phyloP scores from a whole-genome alignment of 2,329 filamentous ascomycete genomes.

The Mariannaea sp. region DNA sequence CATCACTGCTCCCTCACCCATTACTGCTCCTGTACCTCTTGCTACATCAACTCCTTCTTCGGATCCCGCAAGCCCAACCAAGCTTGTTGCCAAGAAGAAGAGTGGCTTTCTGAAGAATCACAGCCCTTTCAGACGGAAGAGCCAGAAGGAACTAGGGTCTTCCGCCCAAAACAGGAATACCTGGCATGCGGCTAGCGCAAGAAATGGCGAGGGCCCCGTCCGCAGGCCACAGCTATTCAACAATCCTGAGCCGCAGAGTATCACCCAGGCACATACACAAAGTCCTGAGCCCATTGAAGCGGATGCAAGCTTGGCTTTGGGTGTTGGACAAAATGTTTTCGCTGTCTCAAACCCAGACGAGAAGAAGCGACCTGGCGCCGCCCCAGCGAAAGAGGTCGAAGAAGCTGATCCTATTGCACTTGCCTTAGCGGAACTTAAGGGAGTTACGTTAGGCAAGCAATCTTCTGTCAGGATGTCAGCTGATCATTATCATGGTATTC shows the following conservation, averaged over 20 bases:
- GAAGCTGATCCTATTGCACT: constrained; percentile 87
- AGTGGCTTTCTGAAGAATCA: constrained; percentile 93
- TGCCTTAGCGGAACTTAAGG: constrained; percentile 91
- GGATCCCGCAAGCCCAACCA: constrained; percentile 58
- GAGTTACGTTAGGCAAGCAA: constrained; percentile 75
- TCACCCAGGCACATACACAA: constrained; percentile 50
- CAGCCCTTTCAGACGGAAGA: constrained; percentile 91
- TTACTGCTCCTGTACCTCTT: neutral
- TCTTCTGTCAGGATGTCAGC: constrained; percentile 86
- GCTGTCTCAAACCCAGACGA: constrained; percentile 82
- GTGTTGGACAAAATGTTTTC: constrained; percentile 95
- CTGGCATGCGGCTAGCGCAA: constrained; percentile 54
- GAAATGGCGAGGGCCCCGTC: constrained; percentile 38
- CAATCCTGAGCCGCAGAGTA: constrained; percentile 44
- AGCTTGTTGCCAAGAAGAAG: constrained; percentile 69
- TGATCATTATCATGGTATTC: constrained; percentile 91
- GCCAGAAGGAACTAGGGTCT: constrained; percentile 69
- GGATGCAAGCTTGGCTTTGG: constrained; percentile 88
- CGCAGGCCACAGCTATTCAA: constrained; percentile 48
- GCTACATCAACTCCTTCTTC: neutral
- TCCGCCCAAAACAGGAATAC: constrained; percentile 58
- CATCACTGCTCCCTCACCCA: neutral
- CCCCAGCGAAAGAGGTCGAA: constrained; percentile 52
- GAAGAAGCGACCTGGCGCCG: constrained; percentile 42
- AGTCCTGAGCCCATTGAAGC: constrained; percentile 91